These are phyloP conservation scores for Dissophora globulifera DNA, from an alignment of 192 early-diverging fungal genomes.

Conservation along the genomic window DNA sequence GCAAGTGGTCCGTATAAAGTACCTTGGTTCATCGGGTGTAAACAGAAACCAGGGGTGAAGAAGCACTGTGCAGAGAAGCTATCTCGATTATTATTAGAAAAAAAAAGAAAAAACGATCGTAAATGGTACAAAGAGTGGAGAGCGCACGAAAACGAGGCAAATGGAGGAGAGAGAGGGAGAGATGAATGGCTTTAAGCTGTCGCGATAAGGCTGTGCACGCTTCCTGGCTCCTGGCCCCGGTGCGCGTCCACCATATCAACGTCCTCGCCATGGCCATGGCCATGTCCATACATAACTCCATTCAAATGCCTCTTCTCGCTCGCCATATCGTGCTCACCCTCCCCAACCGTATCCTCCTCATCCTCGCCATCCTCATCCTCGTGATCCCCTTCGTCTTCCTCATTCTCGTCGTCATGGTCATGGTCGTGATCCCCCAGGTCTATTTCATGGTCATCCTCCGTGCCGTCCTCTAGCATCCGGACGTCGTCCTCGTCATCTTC, in stretches of 20 bases:
- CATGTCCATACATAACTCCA: not conserved
- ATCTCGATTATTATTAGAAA: too few relatives aligned
- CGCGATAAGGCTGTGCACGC: not conserved
- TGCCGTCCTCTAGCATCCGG: not conserved
- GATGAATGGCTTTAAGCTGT: conserved; percentile 9
- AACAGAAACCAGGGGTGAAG: too few relatives aligned
- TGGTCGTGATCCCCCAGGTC: conserved; percentile 4
- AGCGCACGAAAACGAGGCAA: too few relatives aligned
- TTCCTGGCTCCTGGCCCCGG: conserved; percentile 4
- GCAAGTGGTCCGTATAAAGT: too few relatives aligned
- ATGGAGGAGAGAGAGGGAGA: too few relatives aligned
- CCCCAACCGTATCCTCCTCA: not conserved
- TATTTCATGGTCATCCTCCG: not conserved
- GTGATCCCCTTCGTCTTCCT: conserved; percentile 2
- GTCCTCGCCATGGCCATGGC: conserved; percentile 11
- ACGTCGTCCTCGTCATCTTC: conserved; percentile 11
- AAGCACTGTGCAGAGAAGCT: too few relatives aligned
- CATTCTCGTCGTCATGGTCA: not conserved
- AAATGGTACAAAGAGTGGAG: too few relatives aligned
- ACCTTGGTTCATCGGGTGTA: too few relatives aligned
- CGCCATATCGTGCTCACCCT: not conserved
- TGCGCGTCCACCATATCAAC: conserved; percentile 24
- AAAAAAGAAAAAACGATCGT: too few relatives aligned
- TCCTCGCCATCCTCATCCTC: conserved; percentile 10
- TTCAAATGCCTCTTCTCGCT: not conserved